These are phyloP conservation scores for Lepraria neglecta DNA, from an alignment of 495 filamentous ascomycete genomes.

Conservation along the genomic window DNA sequence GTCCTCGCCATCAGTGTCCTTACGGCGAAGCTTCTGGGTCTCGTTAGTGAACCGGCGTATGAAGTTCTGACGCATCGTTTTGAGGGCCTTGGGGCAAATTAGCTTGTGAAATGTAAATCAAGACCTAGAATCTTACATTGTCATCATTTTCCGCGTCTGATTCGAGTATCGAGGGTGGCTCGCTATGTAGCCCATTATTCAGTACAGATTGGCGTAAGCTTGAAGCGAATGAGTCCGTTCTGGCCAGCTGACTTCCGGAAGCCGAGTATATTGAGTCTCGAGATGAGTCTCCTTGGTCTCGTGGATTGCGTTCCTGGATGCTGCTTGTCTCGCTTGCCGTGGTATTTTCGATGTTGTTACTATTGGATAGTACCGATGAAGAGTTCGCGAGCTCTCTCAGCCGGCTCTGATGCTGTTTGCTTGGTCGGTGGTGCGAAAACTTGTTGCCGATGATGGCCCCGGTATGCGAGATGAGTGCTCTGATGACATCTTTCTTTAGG, in stretches of 20 bases:
- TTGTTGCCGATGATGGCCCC: conserved; percentile 98
- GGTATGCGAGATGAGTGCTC: conserved; percentile 88
- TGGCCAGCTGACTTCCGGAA: conserved; percentile 17
- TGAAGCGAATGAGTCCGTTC: conserved; percentile 25
- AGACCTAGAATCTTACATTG: neutral
- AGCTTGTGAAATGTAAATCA: too few relatives aligned
- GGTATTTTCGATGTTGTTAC: conserved; percentile 41
- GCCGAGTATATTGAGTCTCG: conserved; percentile 9
- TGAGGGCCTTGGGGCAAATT: conserved; percentile 4
- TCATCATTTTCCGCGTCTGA: conserved; percentile 19
- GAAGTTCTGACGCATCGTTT: conserved; percentile 27
- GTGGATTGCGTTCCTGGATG: conserved; percentile 21
- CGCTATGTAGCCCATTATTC: conserved; percentile 3
- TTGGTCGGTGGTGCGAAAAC: conserved; percentile 78
- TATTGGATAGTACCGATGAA: conserved; percentile 43
- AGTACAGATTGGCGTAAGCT: conserved; percentile 13
- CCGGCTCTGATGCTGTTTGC: conserved; percentile 67
- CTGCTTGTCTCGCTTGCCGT: conserved; percentile 27
- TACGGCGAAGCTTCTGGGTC: conserved; percentile 15
- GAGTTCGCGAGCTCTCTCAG: conserved; percentile 68
- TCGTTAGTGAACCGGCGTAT: conserved; percentile 27
- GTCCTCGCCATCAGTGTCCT: conserved; percentile 30
- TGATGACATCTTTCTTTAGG: conserved; percentile 89
- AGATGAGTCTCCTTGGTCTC: conserved; percentile 7
- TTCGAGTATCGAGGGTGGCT: conserved; percentile 21